phyloP scores from a whole-genome alignment of 2,329 filamentous ascomycete species.

The Alternaria brassicicola region DNA sequence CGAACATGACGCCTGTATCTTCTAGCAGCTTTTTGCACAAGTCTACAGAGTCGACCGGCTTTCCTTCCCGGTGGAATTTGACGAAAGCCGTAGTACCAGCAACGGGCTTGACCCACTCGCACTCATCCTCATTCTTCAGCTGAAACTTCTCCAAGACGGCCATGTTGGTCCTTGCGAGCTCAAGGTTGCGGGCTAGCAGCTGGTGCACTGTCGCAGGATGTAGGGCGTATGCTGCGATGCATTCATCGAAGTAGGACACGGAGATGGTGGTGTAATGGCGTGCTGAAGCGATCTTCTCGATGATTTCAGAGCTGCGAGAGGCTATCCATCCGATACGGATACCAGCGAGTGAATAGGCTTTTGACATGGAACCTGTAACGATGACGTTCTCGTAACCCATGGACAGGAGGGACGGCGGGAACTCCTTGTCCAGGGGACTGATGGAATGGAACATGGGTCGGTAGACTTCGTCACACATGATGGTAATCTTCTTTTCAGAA shows the following conservation, averaged over 20 bases:
- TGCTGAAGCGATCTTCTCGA: slow-evolving; percentile 67
- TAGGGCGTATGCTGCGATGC: slow-evolving; percentile 76
- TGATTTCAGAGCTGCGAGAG: slow-evolving; percentile 65
- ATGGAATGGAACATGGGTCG: slow-evolving; percentile 79
- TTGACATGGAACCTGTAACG: slow-evolving; percentile 81
- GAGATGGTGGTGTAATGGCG: slow-evolving; percentile 87
- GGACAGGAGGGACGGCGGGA: slow-evolving; percentile 71
- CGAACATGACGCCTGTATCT: slow-evolving; percentile 73
- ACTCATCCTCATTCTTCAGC: slow-evolving; percentile 66
- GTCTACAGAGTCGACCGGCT: slow-evolving; percentile 71
- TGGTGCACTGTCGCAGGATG: slow-evolving; percentile 67
- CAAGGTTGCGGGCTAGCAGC: slow-evolving; percentile 67
- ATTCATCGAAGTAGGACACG: slow-evolving; percentile 82
- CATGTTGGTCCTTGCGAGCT: slow-evolving; percentile 71
- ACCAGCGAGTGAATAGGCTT: slow-evolving; percentile 82
- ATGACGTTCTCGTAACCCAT: slow-evolving; percentile 74
- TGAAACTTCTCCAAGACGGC: slow-evolving; percentile 71
- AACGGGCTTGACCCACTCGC: slow-evolving; percentile 74
- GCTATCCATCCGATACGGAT: slow-evolving; percentile 85
- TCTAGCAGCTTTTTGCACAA: slow-evolving; percentile 73
- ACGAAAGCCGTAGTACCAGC: slow-evolving; percentile 83
- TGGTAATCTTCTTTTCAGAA: slow-evolving; percentile 64
- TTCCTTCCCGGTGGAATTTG: slow-evolving; percentile 66
- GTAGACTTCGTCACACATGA: slow-evolving; percentile 84
- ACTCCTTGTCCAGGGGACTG: slow-evolving; percentile 58